phyloP scores from a whole-genome alignment of 352 stramenopile species.

The Globisporangium carolinianum region DNA sequence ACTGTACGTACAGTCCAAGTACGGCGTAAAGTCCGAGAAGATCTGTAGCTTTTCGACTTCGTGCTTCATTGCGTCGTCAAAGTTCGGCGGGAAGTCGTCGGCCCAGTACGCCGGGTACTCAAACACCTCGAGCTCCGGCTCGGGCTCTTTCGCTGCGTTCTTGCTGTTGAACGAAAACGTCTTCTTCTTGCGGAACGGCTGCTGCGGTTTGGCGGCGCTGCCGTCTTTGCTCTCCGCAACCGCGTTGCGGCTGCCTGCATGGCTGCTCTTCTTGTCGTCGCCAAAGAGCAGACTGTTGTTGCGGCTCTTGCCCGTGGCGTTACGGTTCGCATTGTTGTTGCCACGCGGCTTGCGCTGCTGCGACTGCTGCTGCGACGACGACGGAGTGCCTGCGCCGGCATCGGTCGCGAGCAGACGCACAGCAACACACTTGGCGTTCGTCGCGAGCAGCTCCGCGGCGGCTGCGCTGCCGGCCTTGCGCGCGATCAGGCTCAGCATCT shows the following conservation, averaged over 20 bases:
- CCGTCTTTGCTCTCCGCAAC: conserved; percentile 10
- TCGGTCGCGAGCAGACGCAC: conserved; percentile 13
- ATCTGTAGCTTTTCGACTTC: conserved; percentile 83
- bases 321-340: conserved; percentile 7
- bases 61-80: conserved; percentile 81
- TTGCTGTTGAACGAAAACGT: conserved; percentile 59
- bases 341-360: conserved; percentile 17
- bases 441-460: conserved; percentile 12
- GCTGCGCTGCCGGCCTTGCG: conserved; percentile 6
- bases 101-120: conserved; percentile 70
- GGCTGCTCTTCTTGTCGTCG: conserved; percentile 10
- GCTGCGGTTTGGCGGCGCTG: conserved; percentile 5
- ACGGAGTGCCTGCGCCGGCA: not conserved
- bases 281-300: conserved; percentile 25
- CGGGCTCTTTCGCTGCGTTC: conserved; percentile 21
- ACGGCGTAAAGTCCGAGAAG: conserved; percentile 69
- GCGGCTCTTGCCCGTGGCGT: conserved; percentile 17
- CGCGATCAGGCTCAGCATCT: conserved; percentile 16
- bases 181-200: conserved; percentile 41
- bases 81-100: conserved; percentile 61
- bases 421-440: conserved; percentile 13
- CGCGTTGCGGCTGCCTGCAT: conserved; percentile 5
- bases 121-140: conserved; percentile 53
- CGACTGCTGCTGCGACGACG: conserved; percentile 19
- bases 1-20: conserved; percentile 44